Conservation (phyloP, 768 basidiomycete species). For the Auriculariales sp. region DNA sequence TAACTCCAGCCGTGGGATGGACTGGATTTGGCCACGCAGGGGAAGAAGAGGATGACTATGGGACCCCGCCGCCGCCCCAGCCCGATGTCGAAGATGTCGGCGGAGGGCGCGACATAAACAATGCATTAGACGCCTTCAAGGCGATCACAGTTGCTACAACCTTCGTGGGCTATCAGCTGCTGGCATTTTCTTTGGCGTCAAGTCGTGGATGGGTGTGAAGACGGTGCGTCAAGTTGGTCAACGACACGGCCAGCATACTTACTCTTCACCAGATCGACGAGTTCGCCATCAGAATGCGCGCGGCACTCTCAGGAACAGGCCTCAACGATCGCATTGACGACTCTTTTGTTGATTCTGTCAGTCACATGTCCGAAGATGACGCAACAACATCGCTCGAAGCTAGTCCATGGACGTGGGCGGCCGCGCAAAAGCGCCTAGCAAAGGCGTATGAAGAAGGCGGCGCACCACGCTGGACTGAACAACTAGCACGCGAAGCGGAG, state of each 20-base stretch:
- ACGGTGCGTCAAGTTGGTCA: neutral
- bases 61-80: neutral
- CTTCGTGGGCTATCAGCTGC: neutral
- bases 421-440: neutral
- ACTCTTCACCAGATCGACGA: neutral
- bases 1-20: neutral
- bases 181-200: neutral
- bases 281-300: neutral
- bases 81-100: neutral
- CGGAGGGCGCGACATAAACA: neutral
- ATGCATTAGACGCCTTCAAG: neutral
- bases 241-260: neutral
- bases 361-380: neutral
- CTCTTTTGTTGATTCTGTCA: too few relatives aligned
- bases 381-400: neutral
- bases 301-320: neutral
- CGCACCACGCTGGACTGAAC: neutral
- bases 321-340: neutral
- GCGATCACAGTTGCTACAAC: neutral
- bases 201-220: neutral
- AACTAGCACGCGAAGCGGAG: neutral
- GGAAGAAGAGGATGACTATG: neutral
- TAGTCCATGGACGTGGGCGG: neutral
- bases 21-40: neutral
- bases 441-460: neutral